A percentile compares a stretch with the other conserved stretches of the same genome.
Conservation (phyloP, 2,329 filamentous ascomycete species). For the Orbilia ellipsospora region DNA sequence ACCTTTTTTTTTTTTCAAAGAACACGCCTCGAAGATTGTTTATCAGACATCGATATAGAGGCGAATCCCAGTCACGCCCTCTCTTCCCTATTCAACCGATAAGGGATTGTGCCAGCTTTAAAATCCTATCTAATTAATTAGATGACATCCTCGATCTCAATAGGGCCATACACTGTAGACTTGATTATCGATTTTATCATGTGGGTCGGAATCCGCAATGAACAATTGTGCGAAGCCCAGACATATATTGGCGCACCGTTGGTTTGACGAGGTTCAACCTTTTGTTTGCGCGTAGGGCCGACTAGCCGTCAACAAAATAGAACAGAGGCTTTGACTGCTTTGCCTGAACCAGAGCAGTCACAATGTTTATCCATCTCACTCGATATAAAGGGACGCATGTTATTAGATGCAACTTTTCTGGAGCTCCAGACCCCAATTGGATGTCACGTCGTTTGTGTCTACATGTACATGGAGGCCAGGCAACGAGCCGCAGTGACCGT, state of each 20-base stretch:
- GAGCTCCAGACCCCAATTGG: slow-evolving; percentile 2
- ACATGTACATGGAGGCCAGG: background rate
- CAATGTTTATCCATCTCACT: background rate
- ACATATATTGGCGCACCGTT: too few species aligned
- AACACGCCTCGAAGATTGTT: background rate
- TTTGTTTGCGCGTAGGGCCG: slow-evolving; percentile 28
- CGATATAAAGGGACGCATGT: background rate
- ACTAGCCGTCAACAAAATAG: slow-evolving; percentile 30
- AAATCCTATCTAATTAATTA: too few species aligned
- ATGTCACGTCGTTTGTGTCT: slow-evolving; percentile 2
- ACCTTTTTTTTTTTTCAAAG: background rate
- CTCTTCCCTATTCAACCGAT: too few species aligned
- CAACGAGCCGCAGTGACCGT: background rate
- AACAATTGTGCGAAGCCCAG: too few species aligned
- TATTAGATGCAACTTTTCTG: background rate
- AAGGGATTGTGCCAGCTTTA: too few species aligned
- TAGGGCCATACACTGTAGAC: too few species aligned
- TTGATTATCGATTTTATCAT: too few species aligned
- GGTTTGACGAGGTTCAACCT: too few species aligned
- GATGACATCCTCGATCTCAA: too few species aligned
- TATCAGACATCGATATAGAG: too few species aligned
- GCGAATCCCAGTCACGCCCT: background rate
- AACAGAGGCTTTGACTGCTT: slow-evolving; percentile 10
- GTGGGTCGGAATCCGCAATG: too few species aligned
- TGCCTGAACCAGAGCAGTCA: slow-evolving; percentile 45